Conservation (phyloP, 441 rosid genomes). For the Syzygium malaccense region DNA sequence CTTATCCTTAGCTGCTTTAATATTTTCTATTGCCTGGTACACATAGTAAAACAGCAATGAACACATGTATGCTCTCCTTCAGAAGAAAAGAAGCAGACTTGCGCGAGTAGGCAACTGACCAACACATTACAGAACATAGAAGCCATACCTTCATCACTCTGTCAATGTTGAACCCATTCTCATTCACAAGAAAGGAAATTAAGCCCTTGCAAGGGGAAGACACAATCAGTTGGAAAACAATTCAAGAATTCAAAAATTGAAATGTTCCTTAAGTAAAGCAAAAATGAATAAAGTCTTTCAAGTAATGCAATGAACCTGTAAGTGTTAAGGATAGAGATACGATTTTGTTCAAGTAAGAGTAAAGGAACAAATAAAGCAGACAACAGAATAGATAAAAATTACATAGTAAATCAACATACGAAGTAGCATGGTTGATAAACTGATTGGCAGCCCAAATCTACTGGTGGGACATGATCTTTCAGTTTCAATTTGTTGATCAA, state of each 20-base stretch:
- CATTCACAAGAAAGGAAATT: slow-evolving; percentile 66
- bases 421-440: background rate
- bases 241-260: background rate
- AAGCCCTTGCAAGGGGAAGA: slow-evolving; percentile 39
- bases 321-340: background rate
- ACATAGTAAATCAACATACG: background rate
- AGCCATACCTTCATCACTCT: background rate
- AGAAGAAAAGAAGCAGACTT: no score
- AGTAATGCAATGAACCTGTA: background rate
- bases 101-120: background rate
- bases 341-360: background rate
- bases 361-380: background rate
- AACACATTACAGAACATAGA: background rate
- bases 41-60: background rate
- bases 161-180: slow-evolving; percentile 54
- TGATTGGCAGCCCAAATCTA: background rate
- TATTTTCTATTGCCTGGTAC: background rate
- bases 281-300: background rate
- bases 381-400: background rate
- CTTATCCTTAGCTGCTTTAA: background rate
- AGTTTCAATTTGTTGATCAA: background rate
- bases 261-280: background rate
- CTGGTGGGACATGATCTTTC: background rate
- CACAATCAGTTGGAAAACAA: background rate
- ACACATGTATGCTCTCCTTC: background rate